A percentile compares a stretch with the other conserved stretches of the same genome.
These are phyloP conservation scores for Centrapalus pauciflorus DNA, from an alignment of 129 eudicot species.

Conservation along the genomic window DNA sequence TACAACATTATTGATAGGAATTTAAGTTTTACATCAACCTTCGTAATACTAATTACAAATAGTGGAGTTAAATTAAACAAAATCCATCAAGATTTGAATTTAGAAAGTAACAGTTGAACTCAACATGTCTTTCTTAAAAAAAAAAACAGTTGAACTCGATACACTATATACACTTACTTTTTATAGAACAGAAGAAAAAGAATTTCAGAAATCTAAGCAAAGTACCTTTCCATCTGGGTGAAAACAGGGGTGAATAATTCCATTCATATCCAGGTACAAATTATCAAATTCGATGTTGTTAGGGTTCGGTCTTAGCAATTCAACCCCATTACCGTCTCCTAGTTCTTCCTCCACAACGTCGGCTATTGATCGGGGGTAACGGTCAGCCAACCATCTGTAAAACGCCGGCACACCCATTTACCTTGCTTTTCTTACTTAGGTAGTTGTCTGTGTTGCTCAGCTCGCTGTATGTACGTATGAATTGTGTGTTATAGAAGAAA, in stretches of 20 bases:
- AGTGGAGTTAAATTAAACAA: neutral
- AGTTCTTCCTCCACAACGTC: slow-evolving; percentile 83
- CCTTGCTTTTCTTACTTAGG: neutral
- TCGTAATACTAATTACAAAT: neutral
- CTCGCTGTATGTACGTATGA: neutral
- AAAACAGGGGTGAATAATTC: slow-evolving; percentile 94
- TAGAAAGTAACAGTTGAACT: neutral
- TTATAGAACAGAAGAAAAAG: neutral
- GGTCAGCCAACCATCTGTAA: slow-evolving; percentile 95
- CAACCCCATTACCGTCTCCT: slow-evolving; percentile 42
- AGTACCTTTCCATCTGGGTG: slow-evolving; percentile 90
- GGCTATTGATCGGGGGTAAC: slow-evolving; percentile 64
- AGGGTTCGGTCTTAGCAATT: slow-evolving; percentile 72
- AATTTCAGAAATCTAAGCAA: neutral
- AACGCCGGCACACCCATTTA: slow-evolving; percentile 97
- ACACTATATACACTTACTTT: neutral
- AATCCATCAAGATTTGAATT: neutral
- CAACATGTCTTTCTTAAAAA: neutral
- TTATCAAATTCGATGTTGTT: slow-evolving; percentile 84
- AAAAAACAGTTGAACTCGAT: neutral
- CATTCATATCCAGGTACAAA: slow-evolving; percentile 89
- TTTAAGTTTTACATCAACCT: neutral
- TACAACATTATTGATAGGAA: neutral
- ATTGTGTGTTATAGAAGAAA: neutral
- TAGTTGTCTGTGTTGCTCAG: slow-evolving; percentile 6